Evolutionary conservation across 495 filamentous ascomycete species (phyloP).

Genomic region (Podospora comata): DNA sequence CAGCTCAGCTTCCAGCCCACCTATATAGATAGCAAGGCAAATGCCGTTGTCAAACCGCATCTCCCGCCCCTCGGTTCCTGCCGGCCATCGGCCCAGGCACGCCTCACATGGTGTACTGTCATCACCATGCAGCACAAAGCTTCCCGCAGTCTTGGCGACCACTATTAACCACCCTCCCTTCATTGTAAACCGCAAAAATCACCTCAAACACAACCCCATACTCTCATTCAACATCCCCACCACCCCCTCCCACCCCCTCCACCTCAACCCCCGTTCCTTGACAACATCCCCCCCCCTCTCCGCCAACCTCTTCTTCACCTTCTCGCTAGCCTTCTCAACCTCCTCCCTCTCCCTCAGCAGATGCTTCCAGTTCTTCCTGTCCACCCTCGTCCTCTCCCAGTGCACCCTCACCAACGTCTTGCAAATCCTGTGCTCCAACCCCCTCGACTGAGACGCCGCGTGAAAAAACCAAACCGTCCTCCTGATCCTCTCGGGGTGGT

Average conservation of each 20-base stretch:
- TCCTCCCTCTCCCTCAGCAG: conserved; percentile 3
- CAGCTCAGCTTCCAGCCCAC: not conserved
- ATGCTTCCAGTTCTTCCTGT: conserved; percentile 7
- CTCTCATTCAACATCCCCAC: conserved; percentile 69
- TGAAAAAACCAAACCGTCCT: conserved; percentile 78
- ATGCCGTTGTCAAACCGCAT: conserved; percentile 1
- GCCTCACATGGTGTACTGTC: not conserved
- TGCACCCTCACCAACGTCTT: conserved; percentile 66
- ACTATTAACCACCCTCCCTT: not conserved
- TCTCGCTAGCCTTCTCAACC: not conserved
- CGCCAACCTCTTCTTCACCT: not conserved
- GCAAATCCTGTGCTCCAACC: conserved; percentile 77
- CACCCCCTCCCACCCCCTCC: conserved; percentile 61
- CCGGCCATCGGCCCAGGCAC: conserved; percentile 13
- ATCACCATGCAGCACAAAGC: not conserved
- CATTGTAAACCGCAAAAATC: conserved; percentile 20
- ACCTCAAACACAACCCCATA: conserved; percentile 65
- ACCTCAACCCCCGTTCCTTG: conserved; percentile 29
- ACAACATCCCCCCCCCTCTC: conserved; percentile 6
- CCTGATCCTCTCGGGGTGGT: conserved; percentile 57
- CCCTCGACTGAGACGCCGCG: conserved; percentile 59
- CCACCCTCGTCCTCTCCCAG: conserved; percentile 32
- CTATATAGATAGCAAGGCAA: not conserved
- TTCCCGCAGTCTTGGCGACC: not conserved
- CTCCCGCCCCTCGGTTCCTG: conserved; percentile 13